Percentiles rank a stretch among this genome's conserved stretches.
phyloP scores from a whole-genome alignment of 1,284 basidiomycete genomes.

The Ceratobasidium sp. region DNA sequence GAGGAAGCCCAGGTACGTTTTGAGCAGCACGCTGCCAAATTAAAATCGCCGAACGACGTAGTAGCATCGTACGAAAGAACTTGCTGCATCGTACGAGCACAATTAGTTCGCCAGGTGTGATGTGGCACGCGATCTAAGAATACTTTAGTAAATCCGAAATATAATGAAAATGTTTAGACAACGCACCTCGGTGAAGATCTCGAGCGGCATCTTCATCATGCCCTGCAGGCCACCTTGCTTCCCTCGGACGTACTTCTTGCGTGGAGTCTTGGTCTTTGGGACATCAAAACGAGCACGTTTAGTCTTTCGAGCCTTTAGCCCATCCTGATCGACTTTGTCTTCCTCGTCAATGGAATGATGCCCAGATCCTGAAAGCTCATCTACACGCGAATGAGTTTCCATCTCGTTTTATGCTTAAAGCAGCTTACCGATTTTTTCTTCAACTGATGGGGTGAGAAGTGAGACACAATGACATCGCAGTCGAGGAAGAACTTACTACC shows the following conservation, averaged over 20 bases:
- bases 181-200: slow-evolving; percentile 21
- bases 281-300: background rate
- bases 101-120: slow-evolving; percentile 9
- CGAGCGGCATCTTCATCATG: slow-evolving; percentile 16
- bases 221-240: slow-evolving; percentile 18
- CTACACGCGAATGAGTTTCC: no score
- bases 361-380: no score
- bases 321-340: background rate
- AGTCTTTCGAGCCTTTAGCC: background rate
- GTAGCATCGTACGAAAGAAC: slow-evolving; percentile 2
- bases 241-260: background rate
- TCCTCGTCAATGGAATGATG: background rate
- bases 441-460: no score
- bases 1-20: slow-evolving; percentile 15
- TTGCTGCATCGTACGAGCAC: slow-evolving; percentile 2
- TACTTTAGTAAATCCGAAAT: background rate
- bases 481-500: no score
- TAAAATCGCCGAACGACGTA: background rate
- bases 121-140: slow-evolving; percentile 3
- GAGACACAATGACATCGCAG: no score
- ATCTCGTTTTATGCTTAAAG: no score
- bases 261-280: background rate
- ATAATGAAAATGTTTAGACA: background rate
- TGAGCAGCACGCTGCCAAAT: slow-evolving; percentile 1
- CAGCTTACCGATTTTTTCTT: no score